Base-by-base conservation (phyloP, 2,329 filamentous ascomycete genomes). In the Penicillium sp. region DNA sequence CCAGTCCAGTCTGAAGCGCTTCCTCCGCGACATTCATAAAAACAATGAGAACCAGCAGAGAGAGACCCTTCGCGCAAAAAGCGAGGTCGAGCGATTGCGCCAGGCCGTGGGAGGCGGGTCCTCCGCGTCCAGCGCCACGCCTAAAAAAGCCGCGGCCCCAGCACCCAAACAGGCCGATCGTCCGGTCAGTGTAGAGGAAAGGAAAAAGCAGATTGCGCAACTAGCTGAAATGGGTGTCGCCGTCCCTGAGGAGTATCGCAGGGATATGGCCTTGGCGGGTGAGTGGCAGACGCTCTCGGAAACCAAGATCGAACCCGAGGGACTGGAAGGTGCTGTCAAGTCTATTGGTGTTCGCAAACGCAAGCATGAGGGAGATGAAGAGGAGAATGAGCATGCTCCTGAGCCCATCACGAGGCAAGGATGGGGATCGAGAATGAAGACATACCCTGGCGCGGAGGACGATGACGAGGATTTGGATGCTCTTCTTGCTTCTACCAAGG, bases 11-110 rank as follows among this genome's bases (percentile, higher is more conserved):
- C 82, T 97, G 53, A 95, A 95, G 73, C 88, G 92, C 46, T 93
- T 91, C 59, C 79, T 98, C 7, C 87, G 91, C 57, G 87, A 95
- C 54, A 80, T 98, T 6, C 91, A 97, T 73, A 87, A 88, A 59
- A 82, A 80, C 48, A 87, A 95, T 68, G 89, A 95, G 63, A 82
- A 83, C 47, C 83, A 91, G 56, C 83, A 88, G 64, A 83, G 87
- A 46, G 88, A 96, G 5, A 87, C 89, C 66, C 87, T 95, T 49
- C 80, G 83, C 31, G 92, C 90, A 1, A 88, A 87, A 64, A 82
- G 83, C 56, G 93, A 98, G 67, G 82, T 97, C 39, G 89, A 90
- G 47, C 79, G 93, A 18, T 75, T 98, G 41, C 93, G 93, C 68
- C 87, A 88, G 28, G 74, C 95, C 15, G 84, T 89, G 0, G 72